phyloP scores from a whole-genome alignment of 2,329 filamentous ascomycete species.

The Aureobasidium uvarum region DNA sequence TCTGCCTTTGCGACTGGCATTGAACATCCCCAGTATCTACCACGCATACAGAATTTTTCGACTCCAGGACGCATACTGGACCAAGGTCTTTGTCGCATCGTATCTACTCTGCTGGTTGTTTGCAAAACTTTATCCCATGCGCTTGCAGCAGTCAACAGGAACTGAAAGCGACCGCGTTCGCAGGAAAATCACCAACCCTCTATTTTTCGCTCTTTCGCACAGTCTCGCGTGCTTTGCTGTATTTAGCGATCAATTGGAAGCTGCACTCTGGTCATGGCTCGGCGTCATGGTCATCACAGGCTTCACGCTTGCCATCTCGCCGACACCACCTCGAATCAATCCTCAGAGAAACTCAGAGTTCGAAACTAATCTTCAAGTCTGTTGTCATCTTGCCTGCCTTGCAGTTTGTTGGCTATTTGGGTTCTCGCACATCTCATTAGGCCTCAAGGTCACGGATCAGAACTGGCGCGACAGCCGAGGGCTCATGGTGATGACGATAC shows the following conservation, averaged over 20 bases:
- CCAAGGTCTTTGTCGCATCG: background rate
- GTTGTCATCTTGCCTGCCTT: background rate
- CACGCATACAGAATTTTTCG: background rate
- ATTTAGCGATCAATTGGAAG: background rate
- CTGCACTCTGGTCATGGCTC: background rate
- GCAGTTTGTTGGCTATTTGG: background rate
- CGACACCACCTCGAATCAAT: background rate
- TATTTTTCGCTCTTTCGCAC: background rate
- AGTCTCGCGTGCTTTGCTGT: background rate
- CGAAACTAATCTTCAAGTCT: background rate
- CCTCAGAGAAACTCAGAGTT: background rate
- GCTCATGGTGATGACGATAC: background rate
- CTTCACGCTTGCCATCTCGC: background rate
- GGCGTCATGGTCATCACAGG: background rate
- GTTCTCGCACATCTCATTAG: background rate
- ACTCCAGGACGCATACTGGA: background rate
- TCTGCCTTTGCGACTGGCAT: background rate
- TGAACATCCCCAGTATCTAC: background rate
- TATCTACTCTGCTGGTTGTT: background rate
- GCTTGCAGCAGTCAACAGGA: background rate
- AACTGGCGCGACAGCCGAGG: background rate
- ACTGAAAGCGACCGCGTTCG: background rate
- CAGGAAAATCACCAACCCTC: background rate
- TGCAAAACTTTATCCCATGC: background rate
- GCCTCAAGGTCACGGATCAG: background rate